Evolutionary conservation across 805 yeast species (phyloP).

Genomic region (Yamadazyma takamatsuzukensis): DNA sequence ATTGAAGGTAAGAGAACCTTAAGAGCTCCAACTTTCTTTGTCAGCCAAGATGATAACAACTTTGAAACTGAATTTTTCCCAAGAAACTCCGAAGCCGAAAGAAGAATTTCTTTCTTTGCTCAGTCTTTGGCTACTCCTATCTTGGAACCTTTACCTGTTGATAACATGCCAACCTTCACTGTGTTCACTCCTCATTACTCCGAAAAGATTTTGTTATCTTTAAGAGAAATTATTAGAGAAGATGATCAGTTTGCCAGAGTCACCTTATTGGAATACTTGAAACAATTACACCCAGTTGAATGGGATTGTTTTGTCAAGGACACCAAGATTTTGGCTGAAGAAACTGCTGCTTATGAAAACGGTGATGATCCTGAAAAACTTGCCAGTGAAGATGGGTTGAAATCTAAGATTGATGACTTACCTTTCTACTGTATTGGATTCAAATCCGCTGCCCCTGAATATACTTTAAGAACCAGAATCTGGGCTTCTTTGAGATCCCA

Average conservation of each 20-base stretch:
- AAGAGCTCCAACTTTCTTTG: constrained; percentile 98
- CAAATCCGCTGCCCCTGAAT: constrained; percentile 47
- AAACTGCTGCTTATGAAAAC: constrained; percentile 51
- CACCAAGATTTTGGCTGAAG: constrained; percentile 52
- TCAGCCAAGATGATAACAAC: constrained; percentile 93
- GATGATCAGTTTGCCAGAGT: constrained; percentile 59
- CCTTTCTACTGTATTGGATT: constrained; percentile 47
- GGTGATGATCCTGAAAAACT: constrained; percentile 38
- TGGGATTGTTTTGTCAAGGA: constrained; percentile 58
- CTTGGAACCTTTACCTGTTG: constrained; percentile 98
- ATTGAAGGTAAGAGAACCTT: constrained; percentile 97
- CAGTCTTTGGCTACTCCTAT: constrained; percentile 98
- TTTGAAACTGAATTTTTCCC: constrained; percentile 98
- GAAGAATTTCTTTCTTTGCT: constrained; percentile 99
- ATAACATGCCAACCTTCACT: constrained; percentile 99
- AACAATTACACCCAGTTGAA: constrained; percentile 52
- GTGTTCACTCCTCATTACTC: constrained; percentile 85
- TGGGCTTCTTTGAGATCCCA: constrained; percentile 48
- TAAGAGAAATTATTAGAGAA: constrained; percentile 76
- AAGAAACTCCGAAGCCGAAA: constrained; percentile 94
- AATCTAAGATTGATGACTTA: constrained; percentile 38
- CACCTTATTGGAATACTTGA: constrained; percentile 52
- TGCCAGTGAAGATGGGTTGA: constrained; percentile 30
- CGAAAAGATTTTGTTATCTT: constrained; percentile 72
- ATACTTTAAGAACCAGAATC: constrained; percentile 43